phyloP scores from a whole-genome alignment of 2,329 filamentous ascomycete genomes.

The Pestalotiopsis sp. region DNA sequence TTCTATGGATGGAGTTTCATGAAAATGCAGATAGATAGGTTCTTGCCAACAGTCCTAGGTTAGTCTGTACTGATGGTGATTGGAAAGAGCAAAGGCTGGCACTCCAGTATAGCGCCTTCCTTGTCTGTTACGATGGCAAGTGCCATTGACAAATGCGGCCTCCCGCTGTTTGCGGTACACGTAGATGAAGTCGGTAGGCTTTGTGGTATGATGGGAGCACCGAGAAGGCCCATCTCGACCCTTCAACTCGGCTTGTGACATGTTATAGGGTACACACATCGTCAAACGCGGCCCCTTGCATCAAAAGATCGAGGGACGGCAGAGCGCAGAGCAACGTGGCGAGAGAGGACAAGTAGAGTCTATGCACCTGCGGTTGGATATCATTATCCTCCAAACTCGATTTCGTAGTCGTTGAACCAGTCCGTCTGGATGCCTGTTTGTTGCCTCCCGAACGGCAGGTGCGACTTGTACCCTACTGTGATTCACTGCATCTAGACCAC shows the following conservation, averaged over 20 bases:
- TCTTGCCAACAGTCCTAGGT: no score
- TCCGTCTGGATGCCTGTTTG: no score
- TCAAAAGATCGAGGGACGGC: neutral
- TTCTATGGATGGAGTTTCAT: no score
- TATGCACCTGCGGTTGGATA: neutral
- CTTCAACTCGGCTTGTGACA: neutral
- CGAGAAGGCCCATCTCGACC: neutral
- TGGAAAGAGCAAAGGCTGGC: no score
- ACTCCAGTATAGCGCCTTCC: neutral
- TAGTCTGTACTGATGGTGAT: no score
- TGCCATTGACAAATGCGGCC: neutral
- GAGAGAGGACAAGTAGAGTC: neutral
- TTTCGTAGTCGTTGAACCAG: neutral
- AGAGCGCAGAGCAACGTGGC: neutral
- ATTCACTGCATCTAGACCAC: no score
- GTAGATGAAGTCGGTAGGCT: neutral
- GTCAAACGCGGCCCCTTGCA: neutral
- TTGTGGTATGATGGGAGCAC: neutral
- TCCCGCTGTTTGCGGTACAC: neutral
- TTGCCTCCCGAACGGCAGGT: no score
- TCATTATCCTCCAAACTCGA: neutral
- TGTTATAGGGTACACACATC: neutral
- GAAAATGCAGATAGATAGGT: no score
- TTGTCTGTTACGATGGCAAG: neutral
- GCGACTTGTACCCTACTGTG: no score